A percentile compares a stretch with the other conserved stretches of the same genome.
phyloP scores from a whole-genome alignment of 768 basidiomycete species.

The Clavaria fumosa region DNA sequence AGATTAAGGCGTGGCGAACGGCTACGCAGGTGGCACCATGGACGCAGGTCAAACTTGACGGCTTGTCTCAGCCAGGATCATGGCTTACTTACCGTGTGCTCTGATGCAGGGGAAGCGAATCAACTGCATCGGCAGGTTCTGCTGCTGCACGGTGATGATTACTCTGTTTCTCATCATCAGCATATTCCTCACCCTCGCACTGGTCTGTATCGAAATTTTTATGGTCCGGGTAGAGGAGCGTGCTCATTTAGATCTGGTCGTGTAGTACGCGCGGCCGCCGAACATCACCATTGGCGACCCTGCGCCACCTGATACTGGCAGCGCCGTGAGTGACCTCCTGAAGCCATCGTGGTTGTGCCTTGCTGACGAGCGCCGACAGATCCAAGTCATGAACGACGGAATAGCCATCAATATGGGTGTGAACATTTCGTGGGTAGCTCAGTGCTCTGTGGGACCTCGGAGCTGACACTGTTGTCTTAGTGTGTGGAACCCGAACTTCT shows the following conservation, averaged over 20 bases:
- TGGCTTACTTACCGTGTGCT: no score
- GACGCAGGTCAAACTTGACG: no score
- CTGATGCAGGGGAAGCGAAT: constrained; percentile 39
- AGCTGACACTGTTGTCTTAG: constrained; percentile 22
- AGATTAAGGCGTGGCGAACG: no score
- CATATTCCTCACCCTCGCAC: constrained; percentile 46
- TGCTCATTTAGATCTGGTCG: background rate
- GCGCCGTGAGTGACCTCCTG: constrained; percentile 25
- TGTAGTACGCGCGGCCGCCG: constrained; percentile 67
- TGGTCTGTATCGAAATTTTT: constrained; percentile 31
- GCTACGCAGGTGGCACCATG: no score
- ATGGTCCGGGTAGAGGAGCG: background rate
- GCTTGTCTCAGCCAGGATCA: no score
- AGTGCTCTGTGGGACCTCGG: background rate
- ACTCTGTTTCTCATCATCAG: constrained; percentile 46
- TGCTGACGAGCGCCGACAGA: constrained; percentile 9
- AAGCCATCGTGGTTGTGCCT: background rate
- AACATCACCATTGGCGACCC: constrained; percentile 42
- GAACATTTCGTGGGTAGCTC: constrained; percentile 42
- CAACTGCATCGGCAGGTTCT: constrained; percentile 52
- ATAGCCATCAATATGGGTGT: constrained; percentile 45
- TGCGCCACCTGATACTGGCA: constrained; percentile 24
- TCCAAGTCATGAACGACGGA: constrained; percentile 28
- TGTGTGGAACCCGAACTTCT: constrained; percentile 72
- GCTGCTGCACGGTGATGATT: constrained; percentile 61